Conservation (phyloP, 306 rosid species). For the Vigna hirtella region DNA sequence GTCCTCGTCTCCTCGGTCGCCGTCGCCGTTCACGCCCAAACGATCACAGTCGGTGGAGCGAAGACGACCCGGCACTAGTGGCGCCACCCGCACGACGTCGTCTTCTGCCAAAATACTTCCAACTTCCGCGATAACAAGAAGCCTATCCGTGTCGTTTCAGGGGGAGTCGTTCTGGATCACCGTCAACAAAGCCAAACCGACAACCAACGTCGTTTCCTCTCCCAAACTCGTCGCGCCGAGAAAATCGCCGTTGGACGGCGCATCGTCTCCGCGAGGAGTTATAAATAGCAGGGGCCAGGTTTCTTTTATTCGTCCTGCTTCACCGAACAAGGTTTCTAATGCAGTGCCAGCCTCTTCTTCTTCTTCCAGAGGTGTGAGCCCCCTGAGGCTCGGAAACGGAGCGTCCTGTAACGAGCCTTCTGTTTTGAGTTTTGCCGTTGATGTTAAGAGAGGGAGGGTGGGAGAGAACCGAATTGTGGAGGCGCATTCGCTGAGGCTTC, state of each 20-base stretch:
- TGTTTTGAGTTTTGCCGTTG: background rate
- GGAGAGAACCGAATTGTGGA: background rate
- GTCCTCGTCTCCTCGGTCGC: background rate
- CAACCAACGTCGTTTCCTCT: background rate
- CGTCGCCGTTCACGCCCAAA: background rate
- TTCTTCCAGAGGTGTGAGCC: conserved; percentile 2
- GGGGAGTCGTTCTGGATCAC: conserved; percentile 14
- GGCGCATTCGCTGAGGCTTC: background rate
- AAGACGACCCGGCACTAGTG: background rate
- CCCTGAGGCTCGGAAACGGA: background rate
- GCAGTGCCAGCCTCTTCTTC: background rate
- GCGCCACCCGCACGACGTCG: background rate
- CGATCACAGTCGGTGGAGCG: background rate
- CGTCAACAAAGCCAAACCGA: background rate
- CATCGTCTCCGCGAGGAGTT: background rate
- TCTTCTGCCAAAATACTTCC: background rate
- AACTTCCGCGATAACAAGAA: background rate
- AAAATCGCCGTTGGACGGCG: background rate
- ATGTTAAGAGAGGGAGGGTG: background rate
- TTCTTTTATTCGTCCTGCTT: background rate
- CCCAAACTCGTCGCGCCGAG: background rate
- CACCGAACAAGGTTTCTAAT: background rate
- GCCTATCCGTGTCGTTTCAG: background rate
- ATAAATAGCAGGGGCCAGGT: background rate
- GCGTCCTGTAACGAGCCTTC: background rate